Evolutionary conservation across 257 asterid genomes (phyloP).

Genomic region (Solanum arcanum): DNA sequence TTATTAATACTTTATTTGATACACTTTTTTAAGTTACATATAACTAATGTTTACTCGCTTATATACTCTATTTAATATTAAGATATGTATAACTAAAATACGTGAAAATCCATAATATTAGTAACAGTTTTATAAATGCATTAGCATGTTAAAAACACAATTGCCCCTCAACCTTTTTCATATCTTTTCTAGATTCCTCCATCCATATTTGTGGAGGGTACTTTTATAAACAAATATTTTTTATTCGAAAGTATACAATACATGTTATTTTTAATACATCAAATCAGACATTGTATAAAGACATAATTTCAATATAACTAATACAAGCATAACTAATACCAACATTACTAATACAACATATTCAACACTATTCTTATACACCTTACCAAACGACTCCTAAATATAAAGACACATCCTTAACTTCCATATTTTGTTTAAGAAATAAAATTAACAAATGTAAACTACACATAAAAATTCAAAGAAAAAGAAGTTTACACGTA

Average conservation of each 20-base stretch:
- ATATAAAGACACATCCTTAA: not conserved
- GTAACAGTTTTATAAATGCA: not conserved
- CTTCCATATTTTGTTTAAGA: not conserved
- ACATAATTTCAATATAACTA: no score
- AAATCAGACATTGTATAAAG: not conserved
- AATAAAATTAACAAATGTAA: not conserved
- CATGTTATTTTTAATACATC: not conserved
- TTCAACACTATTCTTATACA: not conserved
- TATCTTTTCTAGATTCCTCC: not conserved
- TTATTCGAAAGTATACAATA: not conserved
- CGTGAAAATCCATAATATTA: not conserved
- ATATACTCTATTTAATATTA: not conserved
- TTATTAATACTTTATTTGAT: not conserved
- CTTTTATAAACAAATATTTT: no score
- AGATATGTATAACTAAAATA: not conserved
- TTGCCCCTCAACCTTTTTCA: not conserved
- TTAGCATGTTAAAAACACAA: not conserved
- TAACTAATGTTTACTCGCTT: not conserved
- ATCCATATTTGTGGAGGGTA: not conserved
- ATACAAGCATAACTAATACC: no score
- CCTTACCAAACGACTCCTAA: not conserved
- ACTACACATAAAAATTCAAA: not conserved
- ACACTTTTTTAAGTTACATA: no score
- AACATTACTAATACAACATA: no score
- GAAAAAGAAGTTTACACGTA: not conserved